Evolutionary conservation across 495 filamentous ascomycete genomes (phyloP), one percentile per base, ranked within the genome.

Genomic region (Baudoinia panamericana): DNA sequence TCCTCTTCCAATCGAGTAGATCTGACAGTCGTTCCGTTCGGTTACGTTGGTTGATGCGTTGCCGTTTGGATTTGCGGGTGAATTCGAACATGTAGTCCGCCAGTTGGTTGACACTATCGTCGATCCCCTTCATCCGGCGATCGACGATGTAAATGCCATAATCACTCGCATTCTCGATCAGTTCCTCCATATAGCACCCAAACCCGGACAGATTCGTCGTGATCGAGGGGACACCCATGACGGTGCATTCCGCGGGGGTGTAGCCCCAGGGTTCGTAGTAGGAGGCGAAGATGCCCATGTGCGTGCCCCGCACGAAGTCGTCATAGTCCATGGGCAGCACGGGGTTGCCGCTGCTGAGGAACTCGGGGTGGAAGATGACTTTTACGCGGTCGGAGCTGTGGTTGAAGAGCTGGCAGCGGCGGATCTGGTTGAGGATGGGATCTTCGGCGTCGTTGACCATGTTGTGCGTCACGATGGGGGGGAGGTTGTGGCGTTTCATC

Each of bases 201-300:
- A 97, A 97, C 6, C 90, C 90, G 17, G 90, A 95, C 6, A 97
- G 68, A 53, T 97, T 97, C 8, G 90, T 97, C 5, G 90, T 96
- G 63, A 97, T 97, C 61, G 84, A 93, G 13, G 90, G 90, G 36
- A 97, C 88, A 48, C 90, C 90, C 90, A 97, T 97, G 30, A 97
- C 90, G 0, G 90, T 97, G 64, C 90, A 97, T 60, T 97, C 90
- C 21, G 90, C 90, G 0, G 90, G 90, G 0, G 90, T 97, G 54
- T 97, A 97, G 39, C 90, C 90, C 90, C 90, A 97, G 17, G 90
- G 90, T 63, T 97, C 90, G 56, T 97, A 97, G 70, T 97, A 97
- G 28, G 90, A 95, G 5, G 87, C 65, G 68, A 97, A 97, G 30
- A 97, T 77, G 39, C 90, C 90, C 55, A 97, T 59, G 58, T 97